Conservation (phyloP, 768 basidiomycete species). For the Serpula lacrymans region DNA sequence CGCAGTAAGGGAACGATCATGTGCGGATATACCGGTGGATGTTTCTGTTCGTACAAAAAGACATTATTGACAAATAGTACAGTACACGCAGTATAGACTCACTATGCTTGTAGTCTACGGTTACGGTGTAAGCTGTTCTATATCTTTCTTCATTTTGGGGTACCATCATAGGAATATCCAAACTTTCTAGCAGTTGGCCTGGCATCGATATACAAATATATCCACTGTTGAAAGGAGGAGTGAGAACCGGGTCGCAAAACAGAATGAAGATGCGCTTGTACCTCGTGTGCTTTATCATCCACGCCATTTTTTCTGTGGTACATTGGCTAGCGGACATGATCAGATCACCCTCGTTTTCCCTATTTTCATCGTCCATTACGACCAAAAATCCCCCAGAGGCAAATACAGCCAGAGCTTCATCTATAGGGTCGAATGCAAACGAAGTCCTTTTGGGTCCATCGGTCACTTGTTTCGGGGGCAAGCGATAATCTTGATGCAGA, state of each 20-base stretch:
- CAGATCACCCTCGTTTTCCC: conserved; percentile 98
- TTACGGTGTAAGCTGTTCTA: conserved; percentile 92
- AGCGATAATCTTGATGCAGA: too few relatives aligned
- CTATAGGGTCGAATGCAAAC: conserved; percentile 77
- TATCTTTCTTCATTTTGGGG: conserved; percentile 84
- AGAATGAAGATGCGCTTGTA: conserved; percentile 30
- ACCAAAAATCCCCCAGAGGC: conserved; percentile 85
- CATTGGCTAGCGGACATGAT: conserved; percentile 82
- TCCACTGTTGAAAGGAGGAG: conserved; percentile 52
- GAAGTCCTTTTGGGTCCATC: conserved; percentile 19
- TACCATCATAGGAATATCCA: conserved; percentile 95
- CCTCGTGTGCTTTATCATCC: conserved; percentile 98
- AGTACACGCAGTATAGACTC: conserved; percentile 1
- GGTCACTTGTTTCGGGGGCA: too few relatives aligned
- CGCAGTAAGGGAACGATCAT: conserved; percentile 87
- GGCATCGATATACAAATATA: conserved; percentile 91
- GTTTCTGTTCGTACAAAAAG: conserved; percentile 55
- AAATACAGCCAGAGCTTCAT: conserved; percentile 76
- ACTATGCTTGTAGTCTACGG: conserved; percentile 92
- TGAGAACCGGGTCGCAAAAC: conserved; percentile 10
- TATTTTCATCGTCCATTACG: conserved; percentile 93
- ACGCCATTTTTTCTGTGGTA: conserved; percentile 97
- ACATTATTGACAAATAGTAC: neutral
- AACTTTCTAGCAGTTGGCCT: conserved; percentile 64
- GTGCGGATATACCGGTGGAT: conserved; percentile 94